Evolutionary conservation across 2,329 filamentous ascomycete species (phyloP), one percentile per base, ranked within the genome.

Genomic region (Calonectria naviculata): DNA sequence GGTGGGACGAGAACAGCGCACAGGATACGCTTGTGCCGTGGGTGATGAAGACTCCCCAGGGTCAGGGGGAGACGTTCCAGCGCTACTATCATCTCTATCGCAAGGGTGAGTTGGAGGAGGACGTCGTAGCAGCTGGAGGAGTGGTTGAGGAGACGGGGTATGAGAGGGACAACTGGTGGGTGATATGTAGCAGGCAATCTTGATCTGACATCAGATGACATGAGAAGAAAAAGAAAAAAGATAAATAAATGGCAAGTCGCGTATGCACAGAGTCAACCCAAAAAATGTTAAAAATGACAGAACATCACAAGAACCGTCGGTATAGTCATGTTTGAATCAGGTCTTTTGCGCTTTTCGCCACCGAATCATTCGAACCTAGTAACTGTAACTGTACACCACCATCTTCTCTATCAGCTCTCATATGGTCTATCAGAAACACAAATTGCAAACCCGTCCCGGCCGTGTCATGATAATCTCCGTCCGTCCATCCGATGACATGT

Each of bases 151-250:
- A 94, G 75, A 91, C 91, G 71, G 97, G 97, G 38, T 99, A 98
- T 83, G 97, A 99, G 81, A 95, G 92, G 85, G 97, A 98, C 81
- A 99, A 99, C 84, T 98, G 97, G 97, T 99, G 96, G 96, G 95
- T 92, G 65, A 92, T 98, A 80, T 85, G 83, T 75, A 81, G 78
- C 64, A 78, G 78, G 62, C 74, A 74, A 68, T 68, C 72, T 68
- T 78, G 70, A 79, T 70, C 68, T 67, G 13, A 52, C 34, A 60
- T 13, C 19, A 36, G 9, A 58, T 29, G 31, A 28, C 36, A 64
- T 12, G 58, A 46, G 56, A 56, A 38, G 65, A 70, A 65, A 70
- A 65, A 62, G 54, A 65, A 58, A 31, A 56, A 69, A 67, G 44
- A 60, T 9, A 42, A 67, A 56, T 56, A 17, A 24, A 21, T 29